Evolutionary conservation across 192 early-diverging fungal species (phyloP).

Genomic region (Jimgerdemannia flammicorona): DNA sequence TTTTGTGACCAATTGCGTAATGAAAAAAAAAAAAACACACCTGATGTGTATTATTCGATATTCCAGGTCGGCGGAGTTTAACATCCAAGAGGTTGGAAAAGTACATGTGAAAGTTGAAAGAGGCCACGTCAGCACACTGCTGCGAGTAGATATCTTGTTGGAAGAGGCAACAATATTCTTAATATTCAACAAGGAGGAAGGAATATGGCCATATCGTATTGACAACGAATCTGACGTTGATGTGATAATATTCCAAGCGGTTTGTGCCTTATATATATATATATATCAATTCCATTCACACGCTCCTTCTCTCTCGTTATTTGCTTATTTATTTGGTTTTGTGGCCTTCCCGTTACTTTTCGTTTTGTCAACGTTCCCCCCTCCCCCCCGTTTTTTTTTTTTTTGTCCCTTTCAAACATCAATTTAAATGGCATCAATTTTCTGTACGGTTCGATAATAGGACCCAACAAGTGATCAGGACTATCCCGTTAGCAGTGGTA

Average conservation of each 20-base stretch:
- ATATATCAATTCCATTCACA: not conserved
- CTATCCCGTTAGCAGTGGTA: conserved; percentile 20
- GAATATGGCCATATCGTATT: conserved; percentile 87
- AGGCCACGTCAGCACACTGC: conserved; percentile 54
- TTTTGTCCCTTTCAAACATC: too few relatives aligned
- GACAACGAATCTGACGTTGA: conserved; percentile 71
- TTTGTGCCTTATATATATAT: conserved; percentile 19
- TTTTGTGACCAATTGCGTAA: too few relatives aligned
- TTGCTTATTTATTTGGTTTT: too few relatives aligned
- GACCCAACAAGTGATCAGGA: conserved; percentile 6
- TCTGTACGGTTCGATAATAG: too few relatives aligned
- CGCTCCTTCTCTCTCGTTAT: too few relatives aligned
- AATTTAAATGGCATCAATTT: too few relatives aligned
- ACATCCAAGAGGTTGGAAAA: conserved; percentile 83
- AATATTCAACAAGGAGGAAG: conserved; percentile 67
- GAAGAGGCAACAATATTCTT: conserved; percentile 92
- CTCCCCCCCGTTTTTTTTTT: too few relatives aligned
- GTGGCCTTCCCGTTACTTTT: too few relatives aligned
- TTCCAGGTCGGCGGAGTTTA: conserved; percentile 74
- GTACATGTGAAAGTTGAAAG: conserved; percentile 75
- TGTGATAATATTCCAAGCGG: conserved; percentile 79
- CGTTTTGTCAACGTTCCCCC: too few relatives aligned
- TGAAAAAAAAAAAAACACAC: too few relatives aligned
- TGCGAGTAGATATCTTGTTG: conserved; percentile 79
- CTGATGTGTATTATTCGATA: not conserved